Conservation (phyloP, 306 rosid genomes). For the Astragalus glycyphyllos region DNA sequence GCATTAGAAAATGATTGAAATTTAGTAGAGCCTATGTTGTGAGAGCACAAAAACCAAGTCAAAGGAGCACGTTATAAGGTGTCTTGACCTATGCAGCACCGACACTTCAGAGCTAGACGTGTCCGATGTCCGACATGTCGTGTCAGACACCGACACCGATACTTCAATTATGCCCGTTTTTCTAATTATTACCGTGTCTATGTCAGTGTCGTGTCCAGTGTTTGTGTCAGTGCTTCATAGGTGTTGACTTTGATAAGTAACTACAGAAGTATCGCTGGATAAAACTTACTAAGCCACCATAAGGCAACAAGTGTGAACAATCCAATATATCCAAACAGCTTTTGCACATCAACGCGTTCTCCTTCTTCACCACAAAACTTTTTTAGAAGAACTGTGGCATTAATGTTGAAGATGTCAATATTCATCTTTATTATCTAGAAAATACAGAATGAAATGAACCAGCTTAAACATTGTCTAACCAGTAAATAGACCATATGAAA, state of each 20-base stretch:
- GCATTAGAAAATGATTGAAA: neutral
- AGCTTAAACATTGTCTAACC: constrained; percentile 54
- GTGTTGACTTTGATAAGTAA: constrained; percentile 4
- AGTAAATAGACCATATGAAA: constrained; percentile 90
- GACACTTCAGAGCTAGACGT: too few species aligned
- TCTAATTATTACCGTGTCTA: too few species aligned
- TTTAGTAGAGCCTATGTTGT: neutral
- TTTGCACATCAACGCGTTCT: constrained; percentile 86
- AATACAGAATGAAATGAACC: neutral
- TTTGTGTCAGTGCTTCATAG: too few species aligned
- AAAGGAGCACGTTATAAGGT: constrained; percentile 27
- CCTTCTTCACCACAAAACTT: constrained; percentile 93
- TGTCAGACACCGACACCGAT: too few species aligned
- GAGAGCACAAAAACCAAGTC: neutral
- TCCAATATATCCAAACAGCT: constrained; percentile 97
- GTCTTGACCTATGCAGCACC: neutral
- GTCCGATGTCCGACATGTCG: too few species aligned
- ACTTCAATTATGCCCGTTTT: too few species aligned
- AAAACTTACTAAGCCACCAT: constrained; percentile 94
- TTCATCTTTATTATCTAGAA: constrained; percentile 26
- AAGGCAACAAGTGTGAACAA: constrained; percentile 80
- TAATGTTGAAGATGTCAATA: constrained; percentile 24
- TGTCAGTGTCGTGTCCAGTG: too few species aligned
- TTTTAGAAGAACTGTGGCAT: constrained; percentile 79
- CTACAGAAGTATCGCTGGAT: constrained; percentile 14